These are phyloP conservation scores for Colletotrichum phormii DNA, from an alignment of 2,329 filamentous ascomycete species.

Conservation along the genomic window DNA sequence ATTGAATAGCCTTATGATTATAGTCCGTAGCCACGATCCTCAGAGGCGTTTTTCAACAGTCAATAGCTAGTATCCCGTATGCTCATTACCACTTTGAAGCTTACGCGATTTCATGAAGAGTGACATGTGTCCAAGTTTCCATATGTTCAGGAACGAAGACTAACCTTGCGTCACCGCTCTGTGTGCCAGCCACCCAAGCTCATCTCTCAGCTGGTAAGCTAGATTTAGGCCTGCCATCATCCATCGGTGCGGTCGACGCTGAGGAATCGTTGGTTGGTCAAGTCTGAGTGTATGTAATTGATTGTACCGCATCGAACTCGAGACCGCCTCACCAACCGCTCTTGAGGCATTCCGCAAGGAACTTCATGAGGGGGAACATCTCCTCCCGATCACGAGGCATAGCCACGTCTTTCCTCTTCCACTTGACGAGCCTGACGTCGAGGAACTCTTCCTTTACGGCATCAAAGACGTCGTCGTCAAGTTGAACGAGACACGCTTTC, in stretches of 20 bases:
- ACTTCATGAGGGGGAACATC: slow-evolving; percentile 91
- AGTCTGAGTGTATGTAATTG: background rate
- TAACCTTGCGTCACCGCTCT: background rate
- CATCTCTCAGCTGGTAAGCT: background rate
- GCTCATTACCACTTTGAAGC: background rate
- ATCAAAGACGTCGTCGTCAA: slow-evolving; percentile 73
- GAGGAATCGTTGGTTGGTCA: background rate
- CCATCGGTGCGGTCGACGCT: background rate
- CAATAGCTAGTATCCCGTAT: slow-evolving; percentile 6
- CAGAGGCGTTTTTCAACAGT: background rate
- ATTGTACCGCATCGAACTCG: background rate
- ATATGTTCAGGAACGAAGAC: background rate
- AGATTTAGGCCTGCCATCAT: background rate
- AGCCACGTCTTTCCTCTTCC: slow-evolving; percentile 76
- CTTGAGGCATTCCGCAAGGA: slow-evolving; percentile 73
- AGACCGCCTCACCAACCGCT: slow-evolving; percentile 38
- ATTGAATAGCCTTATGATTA: slow-evolving; percentile 11
- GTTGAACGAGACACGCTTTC: slow-evolving; percentile 69
- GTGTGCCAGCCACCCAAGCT: background rate
- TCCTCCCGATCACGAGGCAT: slow-evolving; percentile 90
- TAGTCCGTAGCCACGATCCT: background rate
- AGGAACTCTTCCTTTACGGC: slow-evolving; percentile 74
- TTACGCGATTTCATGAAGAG: background rate
- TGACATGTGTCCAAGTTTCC: background rate
- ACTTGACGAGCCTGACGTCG: slow-evolving; percentile 75